These are phyloP conservation scores for Neurospora africana DNA, from an alignment of 495 filamentous ascomycete genomes.

Conservation along the genomic window DNA sequence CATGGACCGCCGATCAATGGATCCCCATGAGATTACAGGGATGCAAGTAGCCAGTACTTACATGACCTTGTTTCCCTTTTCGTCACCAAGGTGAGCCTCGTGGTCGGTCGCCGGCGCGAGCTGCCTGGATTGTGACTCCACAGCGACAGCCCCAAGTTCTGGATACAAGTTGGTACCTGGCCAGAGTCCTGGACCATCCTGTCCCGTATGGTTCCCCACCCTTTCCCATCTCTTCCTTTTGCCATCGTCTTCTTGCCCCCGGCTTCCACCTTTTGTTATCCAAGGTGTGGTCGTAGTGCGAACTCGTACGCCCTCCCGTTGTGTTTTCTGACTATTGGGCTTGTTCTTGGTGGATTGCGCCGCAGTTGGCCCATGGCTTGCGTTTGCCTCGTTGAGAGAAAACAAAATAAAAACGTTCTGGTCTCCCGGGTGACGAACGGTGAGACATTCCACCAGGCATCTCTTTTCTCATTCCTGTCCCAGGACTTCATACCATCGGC, in stretches of 20 bases:
- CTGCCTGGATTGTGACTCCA: conserved; percentile 14
- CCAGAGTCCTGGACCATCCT: background rate
- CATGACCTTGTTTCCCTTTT: background rate
- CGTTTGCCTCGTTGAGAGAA: background rate
- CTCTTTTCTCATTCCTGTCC: background rate
- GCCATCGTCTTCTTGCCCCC: background rate
- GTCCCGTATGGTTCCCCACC: background rate
- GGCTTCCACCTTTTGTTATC: background rate
- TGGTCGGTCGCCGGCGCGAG: conserved; percentile 6
- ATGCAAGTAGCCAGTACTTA: background rate
- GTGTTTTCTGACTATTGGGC: background rate
- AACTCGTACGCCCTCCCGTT: background rate
- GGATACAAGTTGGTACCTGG: conserved; percentile 8
- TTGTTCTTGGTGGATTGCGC: background rate
- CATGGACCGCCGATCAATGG: background rate
- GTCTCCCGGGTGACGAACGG: background rate
- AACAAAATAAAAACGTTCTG: background rate
- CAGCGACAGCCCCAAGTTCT: background rate
- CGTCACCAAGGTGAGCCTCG: background rate
- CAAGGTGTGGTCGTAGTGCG: background rate
- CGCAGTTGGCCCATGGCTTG: background rate
- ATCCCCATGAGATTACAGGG: background rate
- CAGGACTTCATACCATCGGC: background rate
- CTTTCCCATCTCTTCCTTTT: background rate
- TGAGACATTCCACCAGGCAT: background rate